These are phyloP conservation scores for Takashimella koratensis DNA, from an alignment of 1,284 basidiomycete genomes.

Conservation along the genomic window DNA sequence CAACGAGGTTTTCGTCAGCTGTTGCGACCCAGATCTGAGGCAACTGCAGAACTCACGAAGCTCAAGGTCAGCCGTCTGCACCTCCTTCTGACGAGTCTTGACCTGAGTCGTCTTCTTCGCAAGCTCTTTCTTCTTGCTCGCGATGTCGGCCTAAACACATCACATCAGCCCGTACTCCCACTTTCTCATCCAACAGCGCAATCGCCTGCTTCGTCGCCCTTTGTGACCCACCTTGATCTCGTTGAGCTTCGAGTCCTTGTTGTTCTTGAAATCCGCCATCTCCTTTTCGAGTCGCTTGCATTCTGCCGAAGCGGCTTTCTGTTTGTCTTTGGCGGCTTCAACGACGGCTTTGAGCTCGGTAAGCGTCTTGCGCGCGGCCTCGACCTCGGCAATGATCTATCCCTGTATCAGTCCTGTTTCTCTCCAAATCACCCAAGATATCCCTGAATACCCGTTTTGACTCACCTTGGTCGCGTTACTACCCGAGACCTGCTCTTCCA, in stretches of 20 bases:
- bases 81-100: slow-evolving; percentile 82
- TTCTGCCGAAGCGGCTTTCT: slow-evolving; percentile 71
- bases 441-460: no score
- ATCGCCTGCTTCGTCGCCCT: no score
- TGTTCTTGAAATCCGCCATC: slow-evolving; percentile 97
- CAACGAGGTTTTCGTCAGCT: no score
- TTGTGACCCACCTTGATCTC: slow-evolving; percentile 72
- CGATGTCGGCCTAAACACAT: slow-evolving; percentile 71
- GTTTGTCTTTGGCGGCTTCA: slow-evolving; percentile 66
- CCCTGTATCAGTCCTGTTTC: background rate
- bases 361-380: slow-evolving; percentile 65
- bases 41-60: slow-evolving; percentile 57
- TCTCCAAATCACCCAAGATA: no score
- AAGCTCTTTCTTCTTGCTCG: slow-evolving; percentile 72
- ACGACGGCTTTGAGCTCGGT: slow-evolving; percentile 64
- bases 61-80: slow-evolving; percentile 82
- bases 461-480: slow-evolving; percentile 84
- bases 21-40: background rate
- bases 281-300: slow-evolving; percentile 86
- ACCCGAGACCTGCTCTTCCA: slow-evolving; percentile 80
- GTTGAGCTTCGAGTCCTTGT: slow-evolving; percentile 94
- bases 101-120: slow-evolving; percentile 75
- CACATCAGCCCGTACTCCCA: no score
- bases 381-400: slow-evolving; percentile 78
- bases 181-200: no score